Evolutionary conservation across 306 rosid species (phyloP).

Genomic region (Castanea sativa): DNA sequence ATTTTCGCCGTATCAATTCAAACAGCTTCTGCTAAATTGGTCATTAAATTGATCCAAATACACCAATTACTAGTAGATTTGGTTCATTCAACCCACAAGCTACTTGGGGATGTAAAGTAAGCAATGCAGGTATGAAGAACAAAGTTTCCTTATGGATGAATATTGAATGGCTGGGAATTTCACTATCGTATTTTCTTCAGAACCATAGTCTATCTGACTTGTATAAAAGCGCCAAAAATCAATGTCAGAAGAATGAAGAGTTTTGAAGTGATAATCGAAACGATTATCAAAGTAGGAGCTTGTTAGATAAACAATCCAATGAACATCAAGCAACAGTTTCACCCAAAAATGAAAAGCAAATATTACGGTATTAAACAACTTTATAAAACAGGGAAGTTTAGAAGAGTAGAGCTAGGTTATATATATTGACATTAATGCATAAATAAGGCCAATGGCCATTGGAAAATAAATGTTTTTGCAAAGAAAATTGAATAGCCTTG

Average conservation of each 20-base stretch:
- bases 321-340: not conserved
- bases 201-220: constrained; percentile 54
- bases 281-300: not conserved
- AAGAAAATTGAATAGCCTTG: not conserved
- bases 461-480: not conserved
- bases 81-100: not conserved
- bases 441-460: not conserved
- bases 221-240: not conserved
- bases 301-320: not conserved
- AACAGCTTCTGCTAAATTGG: not conserved
- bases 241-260: not conserved
- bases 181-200: constrained; percentile 52
- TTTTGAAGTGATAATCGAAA: too few species aligned
- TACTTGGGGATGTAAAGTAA: not conserved
- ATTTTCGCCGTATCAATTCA: constrained; percentile 4
- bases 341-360: not conserved
- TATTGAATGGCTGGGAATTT: not conserved
- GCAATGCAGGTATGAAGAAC: not conserved
- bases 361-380: not conserved
- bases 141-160: not conserved
- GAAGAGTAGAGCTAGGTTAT: not conserved
- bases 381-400: not conserved
- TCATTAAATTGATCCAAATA: not conserved
- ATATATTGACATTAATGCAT: not conserved
- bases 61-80: not conserved